Evolutionary conservation across 1,284 basidiomycete species (phyloP), one percentile per base, ranked within the genome.

Genomic region (Cryptococcus hybrid): DNA sequence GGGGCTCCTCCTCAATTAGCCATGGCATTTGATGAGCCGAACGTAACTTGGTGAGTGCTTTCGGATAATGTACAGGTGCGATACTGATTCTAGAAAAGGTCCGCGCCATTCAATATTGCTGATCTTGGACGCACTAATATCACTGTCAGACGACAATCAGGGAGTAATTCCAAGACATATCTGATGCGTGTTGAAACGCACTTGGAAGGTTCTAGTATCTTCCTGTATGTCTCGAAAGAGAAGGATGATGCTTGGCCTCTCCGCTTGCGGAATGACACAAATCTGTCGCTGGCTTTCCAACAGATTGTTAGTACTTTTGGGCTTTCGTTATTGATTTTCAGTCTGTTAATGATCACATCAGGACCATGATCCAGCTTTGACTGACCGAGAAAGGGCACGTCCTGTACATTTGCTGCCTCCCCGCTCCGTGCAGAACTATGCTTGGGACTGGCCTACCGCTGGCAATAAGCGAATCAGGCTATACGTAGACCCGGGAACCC

Each of bases 401-500:
- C 59, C 62, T 1, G 30, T 75, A 13, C 63, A 62, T 24, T 52
- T 54, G 1, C 46, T 76, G 4, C 51, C 53, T 13, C 64, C 72
- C 4, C 56, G 68, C n/a, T 43, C 61, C 2, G 64, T 64, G 0
- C 63, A 63, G 7, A 68, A 74, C 52, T 99, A 98, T 72, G 89
- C 93, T 5, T 99, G 96, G 96, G 96, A 99, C 74, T 87, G 85
- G 63, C 96, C 96, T 1, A 90, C 93, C 7, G 86, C 87, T 2
- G 80, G 81, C 54, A 87, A 89, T 68, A 99, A 97, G 80, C 87
- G 86, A 64, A 82, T 99, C 44, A 78, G 86, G 52, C 79, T 99
- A 12, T 78, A 78, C 12, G 83, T 87, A 55, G 86, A 87, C 47
- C 39, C 48, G 7, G 58, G n/a, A 40, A 43, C n/a, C 9, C 24